Evolutionary conservation across 176 grass and related monocot species (phyloP).

Genomic region (Aechmea fasciata): DNA sequence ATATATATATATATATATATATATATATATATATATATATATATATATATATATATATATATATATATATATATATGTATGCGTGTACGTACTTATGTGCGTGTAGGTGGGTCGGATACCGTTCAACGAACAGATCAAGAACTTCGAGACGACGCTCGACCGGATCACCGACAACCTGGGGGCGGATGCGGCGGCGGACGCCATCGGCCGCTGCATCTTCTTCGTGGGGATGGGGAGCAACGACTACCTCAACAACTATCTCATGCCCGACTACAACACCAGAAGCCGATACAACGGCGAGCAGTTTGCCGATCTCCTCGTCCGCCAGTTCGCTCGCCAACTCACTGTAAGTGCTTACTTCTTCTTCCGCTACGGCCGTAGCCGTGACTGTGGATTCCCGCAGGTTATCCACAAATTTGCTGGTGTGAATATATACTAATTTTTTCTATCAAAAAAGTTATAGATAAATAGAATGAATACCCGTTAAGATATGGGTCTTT

Average conservation of each 20-base stretch:
- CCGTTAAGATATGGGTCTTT: no score
- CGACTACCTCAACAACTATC: constrained; percentile 97
- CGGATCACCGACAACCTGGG: constrained; percentile 29
- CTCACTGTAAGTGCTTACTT: constrained; percentile 26
- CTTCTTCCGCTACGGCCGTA: neutral
- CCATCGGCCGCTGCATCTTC: constrained; percentile 61
- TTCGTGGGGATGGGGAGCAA: constrained; percentile 95
- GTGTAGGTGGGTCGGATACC: constrained; percentile 59
- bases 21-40: no score
- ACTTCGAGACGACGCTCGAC: constrained; percentile 71
- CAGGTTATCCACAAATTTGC: no score
- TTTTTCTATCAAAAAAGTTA: no score
- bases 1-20: no score
- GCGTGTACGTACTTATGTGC: neutral
- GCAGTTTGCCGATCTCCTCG: constrained; percentile 67
- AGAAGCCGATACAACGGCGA: constrained; percentile 70
- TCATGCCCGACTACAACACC: constrained; percentile 92
- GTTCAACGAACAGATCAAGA: constrained; percentile 90
- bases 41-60: no score
- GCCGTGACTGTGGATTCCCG: no score
- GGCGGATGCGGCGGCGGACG: constrained; percentile 16
- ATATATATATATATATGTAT: no score
- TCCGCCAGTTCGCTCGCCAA: constrained; percentile 68
- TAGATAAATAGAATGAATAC: no score
- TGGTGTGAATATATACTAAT: no score